Conservation (phyloP, 2,329 filamentous ascomycete species). For the Arthrobotrys conoides region DNA sequence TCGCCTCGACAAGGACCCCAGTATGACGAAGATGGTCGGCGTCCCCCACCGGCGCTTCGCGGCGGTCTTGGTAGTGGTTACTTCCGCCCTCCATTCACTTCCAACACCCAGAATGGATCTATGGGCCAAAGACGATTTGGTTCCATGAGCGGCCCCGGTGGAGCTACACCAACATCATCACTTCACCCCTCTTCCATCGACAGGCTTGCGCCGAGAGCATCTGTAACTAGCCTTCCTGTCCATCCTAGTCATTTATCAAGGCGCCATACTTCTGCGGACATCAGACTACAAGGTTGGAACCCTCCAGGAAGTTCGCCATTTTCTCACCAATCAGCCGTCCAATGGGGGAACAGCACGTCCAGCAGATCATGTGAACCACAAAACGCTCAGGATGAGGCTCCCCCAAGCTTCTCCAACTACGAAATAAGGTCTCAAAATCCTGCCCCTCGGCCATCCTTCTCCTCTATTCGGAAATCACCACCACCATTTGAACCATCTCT, state of each 20-base stretch:
- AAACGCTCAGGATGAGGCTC: constrained; percentile 74
- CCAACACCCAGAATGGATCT: constrained; percentile 31
- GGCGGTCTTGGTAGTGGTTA: constrained; percentile 74
- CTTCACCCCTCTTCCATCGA: constrained; percentile 80
- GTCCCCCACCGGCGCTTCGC: constrained; percentile 75
- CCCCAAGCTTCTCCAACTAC: constrained; percentile 76
- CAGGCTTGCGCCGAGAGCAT: constrained; percentile 74
- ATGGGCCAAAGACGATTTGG: constrained; percentile 79
- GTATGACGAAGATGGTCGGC: constrained; percentile 81
- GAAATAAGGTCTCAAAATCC: constrained; percentile 68
- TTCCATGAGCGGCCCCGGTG: constrained; percentile 78
- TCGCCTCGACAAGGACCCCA: constrained; percentile 85
- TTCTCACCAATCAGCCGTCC: constrained; percentile 74
- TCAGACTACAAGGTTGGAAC: constrained; percentile 87
- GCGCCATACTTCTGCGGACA: constrained; percentile 93
- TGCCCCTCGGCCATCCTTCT: constrained; percentile 60
- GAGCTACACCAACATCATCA: constrained; percentile 78
- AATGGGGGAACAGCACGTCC: constrained; percentile 79
- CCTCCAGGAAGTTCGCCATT: constrained; percentile 68
- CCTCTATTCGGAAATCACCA: constrained; percentile 63
- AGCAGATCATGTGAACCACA: constrained; percentile 67
- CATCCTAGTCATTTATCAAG: constrained; percentile 55
- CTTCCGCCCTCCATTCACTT: constrained; percentile 71
- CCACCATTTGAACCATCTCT: constrained; percentile 63
- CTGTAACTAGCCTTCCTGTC: constrained; percentile 65